Conservation (phyloP, 140 eudicot species). For the Erigeron philadelphicus region DNA sequence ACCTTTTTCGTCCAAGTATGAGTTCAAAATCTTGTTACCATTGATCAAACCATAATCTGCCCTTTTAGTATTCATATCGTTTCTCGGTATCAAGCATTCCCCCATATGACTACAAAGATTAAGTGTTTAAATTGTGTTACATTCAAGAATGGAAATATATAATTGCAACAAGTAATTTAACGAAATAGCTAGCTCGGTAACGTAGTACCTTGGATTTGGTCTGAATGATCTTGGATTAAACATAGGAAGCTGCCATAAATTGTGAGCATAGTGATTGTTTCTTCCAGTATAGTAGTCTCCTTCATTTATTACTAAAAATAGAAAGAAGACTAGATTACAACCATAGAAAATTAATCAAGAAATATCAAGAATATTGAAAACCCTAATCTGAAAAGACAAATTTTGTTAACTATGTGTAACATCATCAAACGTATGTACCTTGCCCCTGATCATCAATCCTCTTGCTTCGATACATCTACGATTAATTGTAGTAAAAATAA, state of each 20-base stretch:
- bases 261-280: conserved; percentile 26
- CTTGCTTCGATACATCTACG: conserved; percentile 57
- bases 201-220: conserved; percentile 39
- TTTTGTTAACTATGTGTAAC: background rate
- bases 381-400: conserved; percentile 34
- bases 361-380: conserved; percentile 25
- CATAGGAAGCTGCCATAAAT: conserved; percentile 37
- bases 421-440: conserved; percentile 20
- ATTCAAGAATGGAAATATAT: background rate
- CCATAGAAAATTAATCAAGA: conserved; percentile 20
- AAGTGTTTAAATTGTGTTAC: conserved; percentile 2
- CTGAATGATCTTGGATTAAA: conserved; percentile 30
- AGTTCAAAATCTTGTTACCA: conserved; percentile 26
- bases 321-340: conserved; percentile 15
- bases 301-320: conserved; percentile 37
- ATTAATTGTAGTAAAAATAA: conserved; percentile 5
- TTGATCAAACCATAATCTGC: conserved; percentile 26
- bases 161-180: background rate
- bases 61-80: conserved; percentile 22
- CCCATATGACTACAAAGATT: conserved; percentile 10
- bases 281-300: conserved; percentile 37
- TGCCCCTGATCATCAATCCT: conserved; percentile 54
- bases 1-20: conserved; percentile 26
- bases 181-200: conserved; percentile 4
- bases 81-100: conserved; percentile 19